Base-by-base conservation (phyloP, 2,329 filamentous ascomycete species). In the Clonostachys chloroleuca region DNA sequence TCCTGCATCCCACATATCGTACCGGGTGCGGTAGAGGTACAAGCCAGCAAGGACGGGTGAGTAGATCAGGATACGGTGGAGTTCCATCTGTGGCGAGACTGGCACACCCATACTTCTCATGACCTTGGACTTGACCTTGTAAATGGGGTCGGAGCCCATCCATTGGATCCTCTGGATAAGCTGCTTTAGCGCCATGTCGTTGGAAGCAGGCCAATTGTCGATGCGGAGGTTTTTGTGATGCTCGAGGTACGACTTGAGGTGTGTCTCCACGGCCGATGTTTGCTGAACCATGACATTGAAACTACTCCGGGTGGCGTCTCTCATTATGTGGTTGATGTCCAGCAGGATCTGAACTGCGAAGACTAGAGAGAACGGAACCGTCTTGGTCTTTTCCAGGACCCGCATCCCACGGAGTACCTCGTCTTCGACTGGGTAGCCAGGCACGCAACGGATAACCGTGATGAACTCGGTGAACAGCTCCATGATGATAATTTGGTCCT, bases 331-430 rank as follows among this genome's bases (percentile, higher is more conserved):
- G 13, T 68, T 61, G 34, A 71, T 65, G 40, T 74, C 70, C 5
- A 75, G 62, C 47, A 66, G 68, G 12, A 69, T 47, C 42, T 74
- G 69, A 5, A 61, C 56, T 9, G 67, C 67, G 47, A 73, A 74
- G 2, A 65, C 55, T 9, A 66, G 55, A 49, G 59, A 64, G 37
- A 72, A 61, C 0, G 69, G 55, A 3, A 69, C 46, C 6, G 60
- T 41, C 3, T 49, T 42, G 0, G 62, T 69, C 6, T 56, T 48
- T 30, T 57, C 52, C 16, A 68, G 47, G 37, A 65, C 54, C 18
- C 55, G 53, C 12, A 72, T 54, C 2, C 62, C 64, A 2, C 65
- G 64, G 4, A 65, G 55, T 34, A 72, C 58, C 46, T 67, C 65
- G 44, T 74, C 70, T 40, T 66, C 52, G 6, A 61, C 54, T 1